Conservation (phyloP, 2,329 filamentous ascomycete genomes). For the Microdochium paspali region DNA sequence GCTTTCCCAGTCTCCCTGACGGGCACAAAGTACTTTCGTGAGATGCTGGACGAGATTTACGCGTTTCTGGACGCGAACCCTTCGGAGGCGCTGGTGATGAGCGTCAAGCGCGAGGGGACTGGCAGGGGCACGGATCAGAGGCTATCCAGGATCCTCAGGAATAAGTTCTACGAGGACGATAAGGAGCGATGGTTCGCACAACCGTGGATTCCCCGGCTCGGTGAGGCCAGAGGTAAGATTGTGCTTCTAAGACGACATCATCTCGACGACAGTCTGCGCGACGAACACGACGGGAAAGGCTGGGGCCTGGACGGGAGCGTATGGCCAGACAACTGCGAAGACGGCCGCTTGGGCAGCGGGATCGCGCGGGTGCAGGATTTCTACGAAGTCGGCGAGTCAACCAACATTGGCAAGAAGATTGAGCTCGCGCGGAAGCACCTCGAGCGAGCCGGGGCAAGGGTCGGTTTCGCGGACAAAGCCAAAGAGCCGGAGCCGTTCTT, state of each 20-base stretch:
- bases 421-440: constrained; percentile 65
- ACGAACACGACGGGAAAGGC: constrained; percentile 38
- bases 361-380: constrained; percentile 86
- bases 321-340: constrained; percentile 86
- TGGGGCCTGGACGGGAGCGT: constrained; percentile 51
- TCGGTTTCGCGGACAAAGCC: constrained; percentile 18
- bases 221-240: constrained; percentile 71
- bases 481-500: constrained; percentile 53
- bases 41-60: constrained; percentile 62
- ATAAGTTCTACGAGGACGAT: constrained; percentile 55
- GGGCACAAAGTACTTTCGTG: constrained; percentile 68
- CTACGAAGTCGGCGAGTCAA: constrained; percentile 72
- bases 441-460: constrained; percentile 53
- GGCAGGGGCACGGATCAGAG: constrained; percentile 73
- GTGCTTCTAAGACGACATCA: constrained; percentile 76
- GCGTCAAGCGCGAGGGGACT: constrained; percentile 82
- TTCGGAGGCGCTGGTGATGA: constrained; percentile 75
- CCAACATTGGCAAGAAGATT: constrained; percentile 76
- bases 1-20: constrained; percentile 82
- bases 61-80: constrained; percentile 70
- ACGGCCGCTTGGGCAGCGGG: constrained; percentile 61
- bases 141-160: constrained; percentile 62
- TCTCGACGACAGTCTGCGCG: constrained; percentile 45
- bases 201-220: constrained; percentile 66
- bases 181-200: constrained; percentile 64